These are phyloP conservation scores for Schizophyllum amplum DNA, from an alignment of 1,284 basidiomycete species.

Conservation along the genomic window DNA sequence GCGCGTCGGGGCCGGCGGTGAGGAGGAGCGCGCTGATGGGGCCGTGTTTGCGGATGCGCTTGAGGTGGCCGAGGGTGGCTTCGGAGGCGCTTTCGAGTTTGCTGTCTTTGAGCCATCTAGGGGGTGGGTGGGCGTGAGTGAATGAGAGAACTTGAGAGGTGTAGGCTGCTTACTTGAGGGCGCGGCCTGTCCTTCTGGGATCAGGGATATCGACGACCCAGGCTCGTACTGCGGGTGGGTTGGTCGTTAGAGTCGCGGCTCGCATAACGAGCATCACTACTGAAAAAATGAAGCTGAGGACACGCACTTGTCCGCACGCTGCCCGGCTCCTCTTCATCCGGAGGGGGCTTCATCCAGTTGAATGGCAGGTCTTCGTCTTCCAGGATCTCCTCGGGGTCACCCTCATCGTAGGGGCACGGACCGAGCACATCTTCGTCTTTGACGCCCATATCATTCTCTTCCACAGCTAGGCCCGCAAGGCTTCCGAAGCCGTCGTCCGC, in stretches of 20 bases:
- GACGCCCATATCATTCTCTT: no score
- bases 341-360: conserved; percentile 43
- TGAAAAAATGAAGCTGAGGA: neutral
- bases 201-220: conserved; percentile 87
- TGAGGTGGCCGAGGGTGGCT: conserved; percentile 65
- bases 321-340: conserved; percentile 53
- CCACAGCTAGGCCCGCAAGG: conserved; percentile 28
- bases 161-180: conserved; percentile 53
- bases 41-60: conserved; percentile 60
- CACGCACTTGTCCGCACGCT: conserved; percentile 48
- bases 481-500: conserved; percentile 40
- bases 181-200: conserved; percentile 46
- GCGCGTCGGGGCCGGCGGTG: conserved; percentile 27
- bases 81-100: conserved; percentile 38
- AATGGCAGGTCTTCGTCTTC: conserved; percentile 57
- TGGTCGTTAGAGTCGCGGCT: no score
- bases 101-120: conserved; percentile 57
- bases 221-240: conserved; percentile 41
- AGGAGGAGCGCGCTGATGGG: conserved; percentile 48
- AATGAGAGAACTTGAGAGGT: neutral
- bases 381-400: conserved; percentile 37
- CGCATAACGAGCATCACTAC: no score
- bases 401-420: conserved; percentile 24
- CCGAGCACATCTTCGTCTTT: conserved; percentile 10
- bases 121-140: conserved; percentile 2